These are phyloP conservation scores for Coemansia sp. DNA, from an alignment of 192 early-diverging fungal genomes.

Conservation along the genomic window DNA sequence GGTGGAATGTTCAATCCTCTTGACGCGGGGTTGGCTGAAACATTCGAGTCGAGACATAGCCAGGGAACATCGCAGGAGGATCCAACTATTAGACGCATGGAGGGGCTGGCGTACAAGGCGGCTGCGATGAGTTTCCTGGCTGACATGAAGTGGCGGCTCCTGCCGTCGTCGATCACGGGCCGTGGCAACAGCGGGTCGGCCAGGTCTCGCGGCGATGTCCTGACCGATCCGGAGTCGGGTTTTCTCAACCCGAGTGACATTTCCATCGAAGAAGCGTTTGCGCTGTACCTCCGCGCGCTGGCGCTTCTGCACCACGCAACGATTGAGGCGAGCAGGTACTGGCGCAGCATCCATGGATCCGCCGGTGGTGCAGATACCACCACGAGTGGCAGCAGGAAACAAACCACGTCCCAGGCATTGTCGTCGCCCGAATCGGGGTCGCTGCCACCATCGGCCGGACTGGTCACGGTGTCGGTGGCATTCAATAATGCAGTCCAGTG, in stretches of 20 bases:
- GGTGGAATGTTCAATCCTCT: constrained; percentile 48
- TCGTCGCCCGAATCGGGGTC: not conserved
- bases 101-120: constrained; percentile 71
- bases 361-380: not conserved
- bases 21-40: constrained; percentile 37
- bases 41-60: constrained; percentile 43
- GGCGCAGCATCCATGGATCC: constrained; percentile 26
- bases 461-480: constrained; percentile 41
- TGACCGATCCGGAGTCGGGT: constrained; percentile 32
- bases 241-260: constrained; percentile 36
- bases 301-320: constrained; percentile 62
- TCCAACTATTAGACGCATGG: constrained; percentile 61
- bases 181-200: not conserved
- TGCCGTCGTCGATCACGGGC: constrained; percentile 17
- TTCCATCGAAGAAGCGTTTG: constrained; percentile 67
- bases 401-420: not conserved
- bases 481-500: constrained; percentile 78
- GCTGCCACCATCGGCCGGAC: not conserved
- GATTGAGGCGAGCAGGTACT: constrained; percentile 58
- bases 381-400: not conserved
- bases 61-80: constrained; percentile 51
- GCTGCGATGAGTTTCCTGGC: constrained; percentile 68
- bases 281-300: constrained; percentile 68
- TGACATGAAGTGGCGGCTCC: constrained; percentile 54
- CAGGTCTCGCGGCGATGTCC: constrained; percentile 10